Conservation (phyloP, 2,329 filamentous ascomycete genomes). For the Fusarium beomiforme region DNA sequence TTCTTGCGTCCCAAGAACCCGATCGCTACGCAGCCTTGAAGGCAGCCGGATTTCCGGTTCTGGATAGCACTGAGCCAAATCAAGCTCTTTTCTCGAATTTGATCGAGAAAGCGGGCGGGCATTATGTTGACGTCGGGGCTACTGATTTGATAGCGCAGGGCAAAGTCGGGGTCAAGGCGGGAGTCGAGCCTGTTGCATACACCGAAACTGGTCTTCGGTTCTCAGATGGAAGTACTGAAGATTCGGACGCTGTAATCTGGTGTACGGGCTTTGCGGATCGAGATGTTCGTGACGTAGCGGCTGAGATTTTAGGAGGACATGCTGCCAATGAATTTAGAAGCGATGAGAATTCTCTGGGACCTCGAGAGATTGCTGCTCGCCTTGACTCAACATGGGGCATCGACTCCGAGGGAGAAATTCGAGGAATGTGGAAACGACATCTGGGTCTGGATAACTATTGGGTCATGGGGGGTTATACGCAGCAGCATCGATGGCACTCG, state of each 20-base stretch:
- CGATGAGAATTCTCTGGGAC: not conserved
- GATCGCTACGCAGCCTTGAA: conserved; percentile 10
- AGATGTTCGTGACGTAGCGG: not conserved
- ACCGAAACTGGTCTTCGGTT: conserved; percentile 4
- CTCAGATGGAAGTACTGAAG: conserved; percentile 7
- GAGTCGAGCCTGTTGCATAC: conserved; percentile 1
- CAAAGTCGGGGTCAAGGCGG: conserved; percentile 10
- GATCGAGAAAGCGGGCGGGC: conserved; percentile 12
- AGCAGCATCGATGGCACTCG: conserved; percentile 32
- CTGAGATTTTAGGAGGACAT: not conserved
- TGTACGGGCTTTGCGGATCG: conserved; percentile 26
- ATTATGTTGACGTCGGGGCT: conserved; percentile 24
- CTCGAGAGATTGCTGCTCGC: not conserved
- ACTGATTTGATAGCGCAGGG: conserved; percentile 3
- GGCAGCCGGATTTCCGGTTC: conserved; percentile 2
- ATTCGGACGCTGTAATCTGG: conserved; percentile 22
- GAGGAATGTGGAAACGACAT: conserved; percentile 36
- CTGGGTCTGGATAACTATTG: conserved; percentile 21
- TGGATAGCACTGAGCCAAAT: conserved; percentile 1
- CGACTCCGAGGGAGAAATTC: conserved; percentile 24
- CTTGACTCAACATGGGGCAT: conserved; percentile 27
- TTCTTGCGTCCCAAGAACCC: conserved; percentile 18
- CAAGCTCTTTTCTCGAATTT: conserved; percentile 12
- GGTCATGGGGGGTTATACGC: conserved; percentile 27
- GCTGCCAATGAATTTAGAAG: not conserved